Base-by-base conservation (phyloP, 164 flowering plant genomes). In the Euptelea pleiosperma region DNA sequence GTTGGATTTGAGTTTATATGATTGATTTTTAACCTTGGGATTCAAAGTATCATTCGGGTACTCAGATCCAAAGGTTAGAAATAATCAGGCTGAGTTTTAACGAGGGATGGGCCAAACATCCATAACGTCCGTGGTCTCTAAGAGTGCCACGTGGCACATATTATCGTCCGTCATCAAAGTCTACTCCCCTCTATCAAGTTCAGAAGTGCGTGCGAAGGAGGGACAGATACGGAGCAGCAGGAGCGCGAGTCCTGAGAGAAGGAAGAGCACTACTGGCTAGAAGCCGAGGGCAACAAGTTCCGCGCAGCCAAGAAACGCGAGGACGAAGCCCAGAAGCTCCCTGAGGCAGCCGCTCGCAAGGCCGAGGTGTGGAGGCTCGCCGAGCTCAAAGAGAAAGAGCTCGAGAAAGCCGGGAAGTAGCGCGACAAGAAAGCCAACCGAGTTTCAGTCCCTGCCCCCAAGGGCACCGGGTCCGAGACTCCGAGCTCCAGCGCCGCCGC, bases 191-290 rank as follows among this genome's bases (percentile, higher is more conserved):
- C n/a, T n/a, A n/a, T n/a, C n/a, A n/a, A n/a, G n/a, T n/a, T n/a
- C n/a, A n/a, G n/a, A n/a, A n/a, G n/a, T n/a, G n/a, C n/a, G n/a
- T n/a, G n/a, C 85, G 96, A 31, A 83, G 76, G 75, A 70, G 45
- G 76, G 86, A 55, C 83, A 3, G 97, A 90, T 12, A 3, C 83
- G 39, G 97, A 93, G 56, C 77, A 77, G 31, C 88, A 88, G 59
- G 91, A 80, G 2, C 74, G 75, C 9, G 84, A 85, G 50, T 37
- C 86, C 0, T 77, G 76, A 1, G 77, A 80, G 18, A 93, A 90
- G 72, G 97, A 90, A 47, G 99, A 93, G 0, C 76, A 76, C 54
- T 93, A 82, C 86, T 90, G 99, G 99, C 77, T 73, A 25, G 94
- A 90, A 46, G 96, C 97, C 60, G 95, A 93, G 74, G 94, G 95